Conservation (phyloP, 169 alveolate genomes). For the Plasmodium chabaudi region DNA sequence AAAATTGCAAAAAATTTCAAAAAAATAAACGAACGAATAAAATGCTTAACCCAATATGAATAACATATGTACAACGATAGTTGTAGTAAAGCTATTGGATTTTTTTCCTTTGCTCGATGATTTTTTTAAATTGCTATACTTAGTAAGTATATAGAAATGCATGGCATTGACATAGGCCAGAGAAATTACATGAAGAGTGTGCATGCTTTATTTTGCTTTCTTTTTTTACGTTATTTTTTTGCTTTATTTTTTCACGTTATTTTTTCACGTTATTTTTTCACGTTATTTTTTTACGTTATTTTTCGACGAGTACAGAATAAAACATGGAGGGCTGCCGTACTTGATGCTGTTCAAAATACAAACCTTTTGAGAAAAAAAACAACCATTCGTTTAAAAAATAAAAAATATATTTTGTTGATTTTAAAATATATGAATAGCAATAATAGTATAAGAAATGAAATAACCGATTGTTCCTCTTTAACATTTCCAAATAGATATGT, state of each 20-base stretch:
- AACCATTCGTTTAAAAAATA: conserved; percentile 25
- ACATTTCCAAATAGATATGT: background rate
- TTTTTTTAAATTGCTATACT: conserved; percentile 26
- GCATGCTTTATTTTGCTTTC: background rate
- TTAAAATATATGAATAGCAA: conserved; percentile 29
- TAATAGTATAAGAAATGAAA: background rate
- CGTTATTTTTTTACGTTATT: background rate
- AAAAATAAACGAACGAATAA: background rate
- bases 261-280: no score
- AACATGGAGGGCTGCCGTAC: conserved; percentile 17
- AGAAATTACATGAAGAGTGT: background rate
- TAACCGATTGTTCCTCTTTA: background rate
- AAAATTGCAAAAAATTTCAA: no score
- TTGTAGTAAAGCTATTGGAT: conserved; percentile 13
- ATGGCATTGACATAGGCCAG: no score
- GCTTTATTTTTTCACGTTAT: background rate
- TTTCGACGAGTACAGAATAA: background rate
- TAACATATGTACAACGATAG: conserved; percentile 15
- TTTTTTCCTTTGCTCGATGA: conserved; percentile 49
- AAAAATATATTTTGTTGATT: conserved; percentile 27
- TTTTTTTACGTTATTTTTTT: background rate
- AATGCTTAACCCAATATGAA: conserved; percentile 30
- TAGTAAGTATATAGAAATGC: background rate
- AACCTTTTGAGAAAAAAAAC: conserved; percentile 22
- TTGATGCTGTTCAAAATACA: conserved; percentile 33